phyloP scores from a whole-genome alignment of 768 basidiomycete species.

The Panus rudis region DNA sequence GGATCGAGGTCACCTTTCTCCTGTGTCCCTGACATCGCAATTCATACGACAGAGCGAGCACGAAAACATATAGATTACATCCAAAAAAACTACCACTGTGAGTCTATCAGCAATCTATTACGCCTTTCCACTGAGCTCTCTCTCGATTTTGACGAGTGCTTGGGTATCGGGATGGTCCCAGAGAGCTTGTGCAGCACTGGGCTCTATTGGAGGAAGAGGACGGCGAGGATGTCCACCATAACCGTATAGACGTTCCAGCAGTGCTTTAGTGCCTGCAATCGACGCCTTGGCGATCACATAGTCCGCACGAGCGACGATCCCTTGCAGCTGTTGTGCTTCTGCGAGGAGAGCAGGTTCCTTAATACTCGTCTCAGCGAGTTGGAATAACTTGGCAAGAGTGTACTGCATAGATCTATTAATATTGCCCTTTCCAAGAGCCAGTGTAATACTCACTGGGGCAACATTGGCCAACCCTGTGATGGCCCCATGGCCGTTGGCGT shows the following conservation, averaged over 20 bases:
- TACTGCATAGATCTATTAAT: conserved; percentile 30
- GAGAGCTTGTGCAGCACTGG: conserved; percentile 47
- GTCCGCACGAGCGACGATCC: conserved; percentile 75
- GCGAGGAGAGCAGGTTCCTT: conserved; percentile 49
- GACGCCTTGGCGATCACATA: conserved; percentile 69
- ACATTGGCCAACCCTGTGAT: conserved; percentile 88
- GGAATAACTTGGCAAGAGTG: conserved; percentile 52
- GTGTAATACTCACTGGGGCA: conserved; percentile 50
- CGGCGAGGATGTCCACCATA: conserved; percentile 77
- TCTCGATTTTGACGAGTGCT: conserved; percentile 61
- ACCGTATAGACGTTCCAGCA: conserved; percentile 66
- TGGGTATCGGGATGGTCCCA: conserved; percentile 71
- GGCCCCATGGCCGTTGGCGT: conserved; percentile 76
- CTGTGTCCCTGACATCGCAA: too few relatives aligned
- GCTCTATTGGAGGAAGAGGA: conserved; percentile 64
- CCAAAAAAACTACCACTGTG: too few relatives aligned
- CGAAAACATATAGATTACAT: too few relatives aligned
- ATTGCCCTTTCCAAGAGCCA: neutral
- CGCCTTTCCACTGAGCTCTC: conserved; percentile 41
- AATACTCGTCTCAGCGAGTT: conserved; percentile 51
- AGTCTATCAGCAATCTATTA: conserved; percentile 1
- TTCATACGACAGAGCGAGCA: too few relatives aligned
- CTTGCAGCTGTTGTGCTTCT: conserved; percentile 72
- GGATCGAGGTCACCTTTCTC: too few relatives aligned
- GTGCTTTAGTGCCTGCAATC: conserved; percentile 79